A percentile compares a stretch with the other conserved stretches of the same genome.
Conservation (phyloP, 2,329 filamentous ascomycete genomes). For the Paraconiothyrium sp. region DNA sequence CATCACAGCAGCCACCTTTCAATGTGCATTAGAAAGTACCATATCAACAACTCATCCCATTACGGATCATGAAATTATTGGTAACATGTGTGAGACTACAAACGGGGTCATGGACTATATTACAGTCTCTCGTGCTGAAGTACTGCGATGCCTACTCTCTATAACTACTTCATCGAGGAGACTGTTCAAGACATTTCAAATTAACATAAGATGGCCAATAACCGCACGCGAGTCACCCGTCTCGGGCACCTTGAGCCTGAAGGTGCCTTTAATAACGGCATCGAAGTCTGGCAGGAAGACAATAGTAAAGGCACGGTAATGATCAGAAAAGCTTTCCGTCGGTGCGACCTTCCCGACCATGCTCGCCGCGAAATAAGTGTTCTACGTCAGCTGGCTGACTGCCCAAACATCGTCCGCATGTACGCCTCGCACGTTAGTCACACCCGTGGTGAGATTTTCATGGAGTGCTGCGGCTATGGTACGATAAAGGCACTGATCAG, state of each 20-base stretch:
- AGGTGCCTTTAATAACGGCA: background rate
- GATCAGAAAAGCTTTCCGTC: background rate
- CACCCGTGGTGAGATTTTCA: background rate
- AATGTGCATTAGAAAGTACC: no score
- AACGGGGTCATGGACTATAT: no score
- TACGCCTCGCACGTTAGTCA: background rate
- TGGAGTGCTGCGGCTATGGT: background rate
- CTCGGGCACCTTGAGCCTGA: background rate
- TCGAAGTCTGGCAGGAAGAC: constrained; percentile 1
- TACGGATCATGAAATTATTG: no score
- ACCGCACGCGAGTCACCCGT: background rate
- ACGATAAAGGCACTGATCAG: background rate
- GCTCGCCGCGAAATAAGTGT: background rate
- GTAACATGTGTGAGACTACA: no score
- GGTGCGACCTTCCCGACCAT: background rate
- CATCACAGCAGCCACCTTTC: no score
- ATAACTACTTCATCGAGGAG: no score
- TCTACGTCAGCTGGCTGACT: background rate
- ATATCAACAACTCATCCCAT: no score
- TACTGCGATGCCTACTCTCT: no score
- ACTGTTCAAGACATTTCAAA: no score
- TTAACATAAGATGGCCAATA: no score
- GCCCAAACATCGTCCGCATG: background rate
- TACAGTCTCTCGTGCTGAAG: no score
- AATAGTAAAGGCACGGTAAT: background rate